Evolutionary conservation across 805 yeast genomes (phyloP), one percentile per base, ranked within the genome.

Genomic region (Candida ascalaphidarum): DNA sequence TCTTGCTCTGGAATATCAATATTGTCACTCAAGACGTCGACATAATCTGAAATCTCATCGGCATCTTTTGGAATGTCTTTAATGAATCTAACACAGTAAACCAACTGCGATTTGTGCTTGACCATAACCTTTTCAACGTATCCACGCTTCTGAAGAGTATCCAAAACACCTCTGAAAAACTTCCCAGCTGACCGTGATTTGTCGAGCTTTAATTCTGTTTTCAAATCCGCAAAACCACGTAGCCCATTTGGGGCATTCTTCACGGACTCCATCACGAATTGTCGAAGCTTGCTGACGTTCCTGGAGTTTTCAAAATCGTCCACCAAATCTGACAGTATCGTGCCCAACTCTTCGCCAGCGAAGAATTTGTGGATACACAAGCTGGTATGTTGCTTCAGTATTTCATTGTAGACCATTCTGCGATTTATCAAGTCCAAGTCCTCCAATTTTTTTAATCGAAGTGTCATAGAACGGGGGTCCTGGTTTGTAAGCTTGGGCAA

Each of bases 381-480:
- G 33, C 69, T 70, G 6, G 83, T 71, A 23, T 68, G 71, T 31
- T 68, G 71, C 2, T 74, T 69, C 20, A 67, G 52, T 13, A 30
- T 36, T 8, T 54, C 50, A 28, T 54, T 44, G 33, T 44, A 62
- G 10, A 47, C 51, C 24, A 38, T 50, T 8, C 41, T 46, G 28
- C 65, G 71, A 14, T 52, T 52, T 4, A 77, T 65, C 11, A 76
- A 50, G 13, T 71, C 72, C 21, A 61, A 46, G 7, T 61, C 69
- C 32, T 65, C 71, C 12, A 81, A 52, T 23, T 65, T 63, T 40
- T 70, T 74, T 29, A 79, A 56, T 39, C 92, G 61, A 1, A 74
- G 61, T 0, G 86, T 75, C 22, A 79, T 58, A 33, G 86, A 77
- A 37, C 89, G 63, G 11, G 77, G 71, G 41, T 81, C 92, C 50